Evolutionary conservation across 805 yeast species (phyloP), one percentile per base, ranked within the genome.

Genomic region (Candida succiphila): DNA sequence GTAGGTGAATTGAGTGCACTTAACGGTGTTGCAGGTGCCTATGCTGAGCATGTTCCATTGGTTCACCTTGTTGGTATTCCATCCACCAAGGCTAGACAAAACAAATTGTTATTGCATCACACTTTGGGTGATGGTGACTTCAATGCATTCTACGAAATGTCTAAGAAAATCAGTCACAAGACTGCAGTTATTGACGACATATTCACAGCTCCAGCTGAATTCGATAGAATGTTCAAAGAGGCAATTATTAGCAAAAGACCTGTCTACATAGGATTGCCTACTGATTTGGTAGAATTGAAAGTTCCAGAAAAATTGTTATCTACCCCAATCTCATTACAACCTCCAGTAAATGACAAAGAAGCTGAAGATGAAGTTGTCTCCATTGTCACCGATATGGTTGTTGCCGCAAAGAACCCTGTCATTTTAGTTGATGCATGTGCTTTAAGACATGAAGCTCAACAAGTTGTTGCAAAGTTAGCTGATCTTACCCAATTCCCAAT

Each of bases 341-440:
- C 75, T 51, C 61, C 62, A 43, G 63, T 70, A 33, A 75, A 76
- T 52, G 75, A 72, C 42, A 52, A 56, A 16, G 79, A 69, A 35
- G 66, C 77, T 36, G 78, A 76, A 55, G 54, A 54, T 15, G 82
- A 78, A 54, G 80, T 72, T 37, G 56, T 75, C 31, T 67, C 65
- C 30, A 51, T 62, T 34, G 59, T 78, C 38, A 51, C 72, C 40
- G 58, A 61, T 27, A 49, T 79, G 60, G 63, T 80, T 45, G 43
- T 51, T 38, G 56, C 58, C 32, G 80, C 87, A 36, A 54, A 65
- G 55, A 70, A 75, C 60, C 88, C 89, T 45, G 53, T 78, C 36
- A 75, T 81, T 49, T 65, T 81, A 47, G 81, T 81, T 30, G 89
- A 81, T 61, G 89, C 89, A 34, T 80, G 89, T 67, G 81, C 85